These are phyloP conservation scores for Recurvomyces mirabilis DNA, from an alignment of 495 filamentous ascomycete species.

Conservation along the genomic window DNA sequence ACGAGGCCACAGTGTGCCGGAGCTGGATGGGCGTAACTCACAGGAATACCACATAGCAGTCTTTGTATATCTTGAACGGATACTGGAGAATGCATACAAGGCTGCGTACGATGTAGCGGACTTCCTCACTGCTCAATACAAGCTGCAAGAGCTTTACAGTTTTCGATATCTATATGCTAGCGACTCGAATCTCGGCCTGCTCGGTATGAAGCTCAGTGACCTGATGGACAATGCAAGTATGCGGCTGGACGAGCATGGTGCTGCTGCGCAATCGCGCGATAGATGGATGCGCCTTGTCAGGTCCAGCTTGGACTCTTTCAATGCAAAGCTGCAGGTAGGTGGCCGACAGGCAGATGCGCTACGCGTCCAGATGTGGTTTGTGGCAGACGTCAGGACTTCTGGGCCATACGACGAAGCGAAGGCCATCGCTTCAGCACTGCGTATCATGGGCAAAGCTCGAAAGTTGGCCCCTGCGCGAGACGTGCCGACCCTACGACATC, in stretches of 20 bases:
- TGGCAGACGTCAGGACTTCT: constrained; percentile 89
- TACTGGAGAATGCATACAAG: too few species aligned
- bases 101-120: too few species aligned
- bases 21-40: too few species aligned
- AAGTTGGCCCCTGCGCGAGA: constrained; percentile 31
- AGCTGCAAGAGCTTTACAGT: too few species aligned
- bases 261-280: neutral
- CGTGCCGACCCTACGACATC: constrained; percentile 10
- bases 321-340: neutral
- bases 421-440: constrained; percentile 75
- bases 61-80: too few species aligned
- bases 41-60: too few species aligned
- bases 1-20: too few species aligned
- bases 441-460: constrained; percentile 69
- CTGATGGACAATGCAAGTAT: neutral
- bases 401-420: constrained; percentile 80
- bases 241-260: neutral
- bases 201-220: too few species aligned
- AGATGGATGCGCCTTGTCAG: neutral
- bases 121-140: too few species aligned
- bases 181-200: too few species aligned
- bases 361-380: constrained; percentile 97
- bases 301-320: neutral
- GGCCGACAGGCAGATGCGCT: constrained; percentile 26
- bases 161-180: too few species aligned